Evolutionary conservation across 176 grass and related monocot genomes (phyloP).

Genomic region (Aegilops umbellulata): DNA sequence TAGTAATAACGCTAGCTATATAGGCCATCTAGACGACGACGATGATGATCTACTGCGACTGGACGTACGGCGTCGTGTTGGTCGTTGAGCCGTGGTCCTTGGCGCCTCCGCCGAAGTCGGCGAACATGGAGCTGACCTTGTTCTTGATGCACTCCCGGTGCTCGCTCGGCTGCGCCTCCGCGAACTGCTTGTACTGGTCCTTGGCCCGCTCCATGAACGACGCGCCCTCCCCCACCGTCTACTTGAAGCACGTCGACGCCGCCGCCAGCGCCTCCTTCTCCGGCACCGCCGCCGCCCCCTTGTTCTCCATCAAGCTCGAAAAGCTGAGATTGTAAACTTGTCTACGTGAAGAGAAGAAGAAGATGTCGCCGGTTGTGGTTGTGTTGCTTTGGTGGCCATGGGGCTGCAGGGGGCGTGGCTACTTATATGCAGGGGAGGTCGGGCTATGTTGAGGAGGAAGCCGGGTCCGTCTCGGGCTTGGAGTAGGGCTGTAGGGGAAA

Average conservation of each 20-base stretch:
- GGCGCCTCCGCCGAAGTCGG: conserved; percentile 7
- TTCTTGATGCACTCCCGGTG: conserved; percentile 60
- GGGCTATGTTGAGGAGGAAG: no score
- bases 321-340: neutral
- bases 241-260: conserved; percentile 36
- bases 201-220: conserved; percentile 13
- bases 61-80: neutral
- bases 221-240: conserved; percentile 8
- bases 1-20: no score
- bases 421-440: no score
- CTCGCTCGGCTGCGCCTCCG: conserved; percentile 12
- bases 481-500: no score
- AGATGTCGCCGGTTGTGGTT: neutral
- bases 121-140: conserved; percentile 32
- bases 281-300: neutral
- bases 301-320: conserved; percentile 13
- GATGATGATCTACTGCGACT: neutral
- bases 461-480: no score
- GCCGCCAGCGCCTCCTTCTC: neutral
- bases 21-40: no score
- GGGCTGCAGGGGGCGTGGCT: neutral
- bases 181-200: conserved; percentile 34
- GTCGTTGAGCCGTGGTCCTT: neutral
- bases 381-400: neutral
- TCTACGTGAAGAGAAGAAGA: neutral